Base-by-base conservation (phyloP, 2,329 filamentous ascomycete species). In the Epichloe gansuensis region DNA sequence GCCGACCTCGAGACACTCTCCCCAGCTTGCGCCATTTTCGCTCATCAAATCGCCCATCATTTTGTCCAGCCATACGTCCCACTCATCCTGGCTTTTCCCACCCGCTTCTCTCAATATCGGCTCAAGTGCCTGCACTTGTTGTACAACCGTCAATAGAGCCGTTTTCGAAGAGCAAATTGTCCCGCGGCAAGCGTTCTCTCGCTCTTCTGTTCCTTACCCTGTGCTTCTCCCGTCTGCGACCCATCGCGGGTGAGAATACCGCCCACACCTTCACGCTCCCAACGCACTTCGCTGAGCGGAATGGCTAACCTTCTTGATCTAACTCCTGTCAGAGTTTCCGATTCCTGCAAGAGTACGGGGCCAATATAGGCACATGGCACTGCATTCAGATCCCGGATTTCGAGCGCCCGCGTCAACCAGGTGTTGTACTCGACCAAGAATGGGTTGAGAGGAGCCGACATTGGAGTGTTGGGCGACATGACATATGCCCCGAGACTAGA, bases 21-120 rank as follows among this genome's bases (percentile, higher is more conserved):
- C 90, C 73, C 82, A 90, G 47, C 80, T 82, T 17, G 87, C 84
- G 21, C 88, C 87, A 52, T 82, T 83, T 55, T 91, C 85, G 65
- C 85, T 82, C 63, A 95, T 77, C 62, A 96, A 69, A 67, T 93
- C 86, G 46, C 81, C 80, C 77, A 89, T 91, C 85, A 95, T 88
- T 67, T 85, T 88, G 42, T 84, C 82, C 70, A 87, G 82, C 91
- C 91, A 96, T 43, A 82, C 75, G 66, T 94, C 87, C 90, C 90
- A 96, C 70, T 96, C 91, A 60, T 95, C 89, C 63, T 87, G 82
- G 61, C 85, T 88, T 74, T 95, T 95, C 13, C 85, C 86, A 62
- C 86, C 94, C 46, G 82, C 81, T 61, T 95, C 86, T 60, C 86
- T 81, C 59, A 96, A 72, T 54, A 93, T 71, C 5, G 88, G 88